Percentiles rank a stretch among this genome's conserved stretches.
These are phyloP conservation scores for Lasiosphaeris hirsuta DNA, from an alignment of 495 filamentous ascomycete species.

Conservation along the genomic window DNA sequence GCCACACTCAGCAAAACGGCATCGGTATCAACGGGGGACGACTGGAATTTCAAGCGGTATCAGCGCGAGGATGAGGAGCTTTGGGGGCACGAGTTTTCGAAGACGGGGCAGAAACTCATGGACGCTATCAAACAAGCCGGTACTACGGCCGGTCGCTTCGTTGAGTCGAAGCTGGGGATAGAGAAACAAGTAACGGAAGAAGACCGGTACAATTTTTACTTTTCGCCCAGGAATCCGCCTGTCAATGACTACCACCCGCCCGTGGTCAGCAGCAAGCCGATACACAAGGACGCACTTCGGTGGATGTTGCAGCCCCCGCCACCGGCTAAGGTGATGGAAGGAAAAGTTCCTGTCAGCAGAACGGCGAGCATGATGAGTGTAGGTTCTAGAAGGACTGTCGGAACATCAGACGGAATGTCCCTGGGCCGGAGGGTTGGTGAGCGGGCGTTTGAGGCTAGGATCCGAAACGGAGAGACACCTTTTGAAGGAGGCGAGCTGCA, in stretches of 20 bases:
- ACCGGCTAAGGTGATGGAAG: conserved; percentile 79
- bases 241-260: conserved; percentile 86
- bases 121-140: conserved; percentile 52
- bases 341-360: conserved; percentile 60
- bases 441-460: conserved; percentile 38
- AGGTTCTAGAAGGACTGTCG: conserved; percentile 24
- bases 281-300: conserved; percentile 61
- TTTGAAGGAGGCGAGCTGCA: conserved; percentile 27
- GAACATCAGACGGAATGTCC: conserved; percentile 21
- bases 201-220: conserved; percentile 54
- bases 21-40: conserved; percentile 40
- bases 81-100: conserved; percentile 57
- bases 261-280: conserved; percentile 70
- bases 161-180: conserved; percentile 42
- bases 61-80: conserved; percentile 83
- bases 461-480: conserved; percentile 33
- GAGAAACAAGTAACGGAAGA: conserved; percentile 42
- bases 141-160: conserved; percentile 44
- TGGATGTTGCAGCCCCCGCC: conserved; percentile 95
- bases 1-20: conserved; percentile 30
- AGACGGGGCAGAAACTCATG: conserved; percentile 44
- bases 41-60: conserved; percentile 70
- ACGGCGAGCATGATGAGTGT: conserved; percentile 43
- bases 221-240: conserved; percentile 65
- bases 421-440: conserved; percentile 34